Base-by-base conservation (phyloP, 2,329 filamentous ascomycete genomes). In the Reticulascus tulasneorum region DNA sequence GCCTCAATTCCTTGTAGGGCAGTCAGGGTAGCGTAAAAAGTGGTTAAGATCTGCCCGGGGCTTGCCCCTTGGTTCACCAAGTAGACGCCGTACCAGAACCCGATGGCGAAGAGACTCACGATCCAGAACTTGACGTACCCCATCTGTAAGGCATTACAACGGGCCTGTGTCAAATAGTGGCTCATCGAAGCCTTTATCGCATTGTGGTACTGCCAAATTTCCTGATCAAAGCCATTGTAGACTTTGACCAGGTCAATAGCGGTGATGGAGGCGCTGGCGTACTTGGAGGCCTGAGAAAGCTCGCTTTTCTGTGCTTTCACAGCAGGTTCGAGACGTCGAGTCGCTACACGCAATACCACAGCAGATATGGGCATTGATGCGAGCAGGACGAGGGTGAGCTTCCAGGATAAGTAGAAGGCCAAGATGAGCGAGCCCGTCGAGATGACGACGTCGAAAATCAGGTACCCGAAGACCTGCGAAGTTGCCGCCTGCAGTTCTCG, bases 211-310 rank as follows among this genome's bases (percentile, higher is more conserved):
- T 78, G 77, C 51, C 72, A 71, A 1, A 76, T 59, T 55, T 94
- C 90, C 9, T 80, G 66, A 10, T 74, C 71, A 50, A 88, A 76
- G 1, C 83, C 86, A 48, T 91, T 90, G 62, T 85, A 90, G 34
- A 80, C 82, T 56, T 96, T 96, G 52, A 97, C 87, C 0, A 86
- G 77, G 42, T 94, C 87, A 24, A 96, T 91, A 4, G 78, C 80
- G 2, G 70, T 68, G 9, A 94, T 73, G 0, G 86, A 80, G 9
- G 79, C 83, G 9, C 77, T 80, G 2, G 81, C 75, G 37, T 80
- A 69, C 51, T 87, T 91, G 1, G 88, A 82, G 0, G 87, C 86
- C 30, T 72, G 64, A 3, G 77, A 76, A 1, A 95, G 72, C 37
- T 82, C 74, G 2, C 62, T 59, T 38, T 84, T 81, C 50, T 96